Percentiles rank a stretch among this genome's conserved stretches.
Conservation (phyloP, 352 stramenopile species). For the Phytopythium oedochilum region DNA sequence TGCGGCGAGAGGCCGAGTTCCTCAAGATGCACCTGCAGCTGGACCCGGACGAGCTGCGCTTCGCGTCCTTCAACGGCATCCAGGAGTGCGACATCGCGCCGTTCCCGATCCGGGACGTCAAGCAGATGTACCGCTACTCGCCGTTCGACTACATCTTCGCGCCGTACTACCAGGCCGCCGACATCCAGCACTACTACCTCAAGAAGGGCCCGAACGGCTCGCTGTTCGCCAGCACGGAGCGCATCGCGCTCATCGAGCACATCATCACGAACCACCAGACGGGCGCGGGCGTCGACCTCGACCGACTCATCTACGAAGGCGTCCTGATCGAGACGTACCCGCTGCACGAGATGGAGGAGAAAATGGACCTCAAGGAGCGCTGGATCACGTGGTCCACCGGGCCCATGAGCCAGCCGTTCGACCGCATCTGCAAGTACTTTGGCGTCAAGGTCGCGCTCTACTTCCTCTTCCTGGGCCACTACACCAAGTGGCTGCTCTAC, state of each 20-base stretch:
- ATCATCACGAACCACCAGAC: slow-evolving; percentile 76
- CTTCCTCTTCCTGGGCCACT: slow-evolving; percentile 96
- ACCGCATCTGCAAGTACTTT: slow-evolving; percentile 82
- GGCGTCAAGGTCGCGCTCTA: slow-evolving; percentile 95
- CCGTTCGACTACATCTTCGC: slow-evolving; percentile 86
- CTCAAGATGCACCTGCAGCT: slow-evolving; percentile 77
- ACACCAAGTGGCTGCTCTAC: slow-evolving; percentile 94
- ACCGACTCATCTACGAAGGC: slow-evolving; percentile 69
- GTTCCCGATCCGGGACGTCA: slow-evolving; percentile 79
- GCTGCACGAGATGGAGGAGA: slow-evolving; percentile 68
- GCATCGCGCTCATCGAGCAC: slow-evolving; percentile 76
- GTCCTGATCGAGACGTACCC: slow-evolving; percentile 78
- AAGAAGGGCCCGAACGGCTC: slow-evolving; percentile 55
- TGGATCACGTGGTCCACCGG: slow-evolving; percentile 72
- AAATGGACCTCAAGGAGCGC: slow-evolving; percentile 45
- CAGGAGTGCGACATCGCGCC: slow-evolving; percentile 68
- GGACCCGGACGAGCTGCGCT: slow-evolving; percentile 51
- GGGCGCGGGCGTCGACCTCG: slow-evolving; percentile 63
- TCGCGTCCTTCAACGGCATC: slow-evolving; percentile 63
- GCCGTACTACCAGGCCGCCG: slow-evolving; percentile 64
- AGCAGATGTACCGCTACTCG: slow-evolving; percentile 67
- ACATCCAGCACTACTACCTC: slow-evolving; percentile 65
- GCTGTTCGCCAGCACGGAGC: slow-evolving; percentile 73
- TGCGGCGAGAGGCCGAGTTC: slow-evolving; percentile 61
- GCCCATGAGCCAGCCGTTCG: slow-evolving; percentile 77